Conservation (phyloP, 345 rosid genomes). For the Euphorbia lathyris region DNA sequence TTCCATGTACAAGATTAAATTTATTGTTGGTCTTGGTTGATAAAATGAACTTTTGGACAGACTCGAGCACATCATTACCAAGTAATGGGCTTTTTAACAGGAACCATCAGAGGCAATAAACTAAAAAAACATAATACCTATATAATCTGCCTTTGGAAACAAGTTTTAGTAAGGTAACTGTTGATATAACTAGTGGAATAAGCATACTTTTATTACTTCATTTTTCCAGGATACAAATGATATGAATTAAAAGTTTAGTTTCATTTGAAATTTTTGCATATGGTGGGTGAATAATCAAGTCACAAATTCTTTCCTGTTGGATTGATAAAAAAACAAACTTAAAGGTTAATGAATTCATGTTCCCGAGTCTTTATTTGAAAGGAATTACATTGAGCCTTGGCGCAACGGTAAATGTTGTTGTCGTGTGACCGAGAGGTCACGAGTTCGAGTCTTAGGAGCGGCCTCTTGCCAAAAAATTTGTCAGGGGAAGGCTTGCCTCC, state of each 20-base stretch:
- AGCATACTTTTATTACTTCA: not conserved
- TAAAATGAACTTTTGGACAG: not conserved
- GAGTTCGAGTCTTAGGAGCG: too few relatives aligned
- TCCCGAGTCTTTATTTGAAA: not conserved
- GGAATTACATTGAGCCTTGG: not conserved
- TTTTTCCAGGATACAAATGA: not conserved
- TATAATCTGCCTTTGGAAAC: not conserved
- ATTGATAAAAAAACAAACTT: not conserved
- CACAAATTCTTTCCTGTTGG: not conserved
- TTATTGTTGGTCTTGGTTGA: not conserved
- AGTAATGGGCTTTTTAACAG: too few relatives aligned
- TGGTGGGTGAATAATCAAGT: not conserved
- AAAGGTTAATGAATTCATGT: not conserved
- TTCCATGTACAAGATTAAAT: not conserved
- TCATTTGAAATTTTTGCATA: not conserved
- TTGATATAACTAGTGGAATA: not conserved
- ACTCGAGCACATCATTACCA: not conserved
- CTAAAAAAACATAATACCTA: not conserved
- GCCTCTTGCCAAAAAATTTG: too few relatives aligned
- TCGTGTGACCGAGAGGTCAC: too few relatives aligned
- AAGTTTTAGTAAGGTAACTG: too few relatives aligned
- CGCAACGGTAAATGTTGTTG: too few relatives aligned
- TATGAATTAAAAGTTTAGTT: not conserved
- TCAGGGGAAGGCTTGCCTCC: too few relatives aligned
- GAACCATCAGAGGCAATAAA: slow-evolving; percentile 1